phyloP scores from a whole-genome alignment of 306 rosid species.

The Senna siamea region DNA sequence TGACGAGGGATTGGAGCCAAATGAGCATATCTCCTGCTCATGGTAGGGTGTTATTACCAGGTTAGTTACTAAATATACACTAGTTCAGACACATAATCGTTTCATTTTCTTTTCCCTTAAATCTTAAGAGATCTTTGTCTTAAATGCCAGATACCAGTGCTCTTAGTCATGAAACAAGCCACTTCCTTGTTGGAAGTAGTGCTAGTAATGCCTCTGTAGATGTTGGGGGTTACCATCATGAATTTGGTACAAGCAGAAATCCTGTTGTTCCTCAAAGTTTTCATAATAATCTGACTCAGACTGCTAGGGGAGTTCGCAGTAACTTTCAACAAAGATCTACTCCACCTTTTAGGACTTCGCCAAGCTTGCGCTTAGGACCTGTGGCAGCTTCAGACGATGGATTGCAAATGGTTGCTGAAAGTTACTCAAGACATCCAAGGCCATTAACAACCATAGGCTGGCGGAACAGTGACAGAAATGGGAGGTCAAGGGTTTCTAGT shows the following conservation, averaged over 20 bases:
- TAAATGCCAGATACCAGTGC: conserved; percentile 46
- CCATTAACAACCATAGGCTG: conserved; percentile 48
- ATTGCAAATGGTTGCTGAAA: conserved; percentile 47
- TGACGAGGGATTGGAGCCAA: conserved; percentile 51
- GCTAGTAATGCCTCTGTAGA: conserved; percentile 43
- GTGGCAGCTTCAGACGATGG: conserved; percentile 47
- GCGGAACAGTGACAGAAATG: conserved; percentile 50
- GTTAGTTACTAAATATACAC: conserved; percentile 27
- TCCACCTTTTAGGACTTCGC: conserved; percentile 51
- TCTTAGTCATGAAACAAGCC: conserved; percentile 48
- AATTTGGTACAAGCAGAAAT: conserved; percentile 44
- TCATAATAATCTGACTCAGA: conserved; percentile 43
- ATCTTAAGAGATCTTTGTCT: conserved; percentile 23
- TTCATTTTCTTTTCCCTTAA: background rate
- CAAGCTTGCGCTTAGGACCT: conserved; percentile 49
- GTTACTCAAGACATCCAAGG: conserved; percentile 52
- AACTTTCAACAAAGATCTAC: conserved; percentile 49
- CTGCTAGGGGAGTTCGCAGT: conserved; percentile 53
- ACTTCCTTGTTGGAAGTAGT: conserved; percentile 46
- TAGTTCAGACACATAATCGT: background rate
- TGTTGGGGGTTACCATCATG: conserved; percentile 47
- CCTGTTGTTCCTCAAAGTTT: conserved; percentile 44
- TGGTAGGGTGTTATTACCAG: conserved; percentile 47
- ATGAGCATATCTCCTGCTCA: conserved; percentile 43
- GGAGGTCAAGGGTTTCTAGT: conserved; percentile 53